Evolutionary conservation across 352 stramenopile species (phyloP).

Genomic region (Pythium phragmitis): DNA sequence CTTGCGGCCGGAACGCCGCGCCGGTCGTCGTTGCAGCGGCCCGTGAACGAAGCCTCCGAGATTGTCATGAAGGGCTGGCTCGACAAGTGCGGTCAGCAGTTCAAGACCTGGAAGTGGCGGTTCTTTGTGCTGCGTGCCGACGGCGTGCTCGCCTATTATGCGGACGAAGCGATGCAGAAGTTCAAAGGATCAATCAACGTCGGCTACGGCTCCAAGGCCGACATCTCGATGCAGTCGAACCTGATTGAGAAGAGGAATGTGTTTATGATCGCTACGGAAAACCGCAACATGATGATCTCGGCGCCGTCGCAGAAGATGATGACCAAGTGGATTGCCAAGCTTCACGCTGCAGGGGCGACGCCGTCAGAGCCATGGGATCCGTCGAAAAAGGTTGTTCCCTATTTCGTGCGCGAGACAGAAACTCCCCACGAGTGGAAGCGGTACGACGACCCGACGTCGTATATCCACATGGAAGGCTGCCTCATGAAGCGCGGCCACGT

Average conservation of each 20-base stretch:
- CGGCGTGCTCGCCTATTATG: conserved; percentile 81
- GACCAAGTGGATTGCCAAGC: conserved; percentile 80
- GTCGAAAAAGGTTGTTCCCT: conserved; percentile 80
- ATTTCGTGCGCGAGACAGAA: conserved; percentile 70
- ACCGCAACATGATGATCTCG: conserved; percentile 84
- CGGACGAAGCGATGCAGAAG: conserved; percentile 69
- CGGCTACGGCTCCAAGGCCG: conserved; percentile 57
- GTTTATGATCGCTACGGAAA: conserved; percentile 74
- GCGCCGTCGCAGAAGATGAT: conserved; percentile 70
- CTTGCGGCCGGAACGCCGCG: conserved; percentile 29
- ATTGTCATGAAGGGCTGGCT: conserved; percentile 86
- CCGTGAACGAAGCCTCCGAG: conserved; percentile 55
- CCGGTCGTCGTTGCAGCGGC: conserved; percentile 11
- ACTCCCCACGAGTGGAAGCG: conserved; percentile 82
- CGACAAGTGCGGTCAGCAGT: conserved; percentile 85
- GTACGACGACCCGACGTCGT: conserved; percentile 83
- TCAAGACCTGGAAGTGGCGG: conserved; percentile 90
- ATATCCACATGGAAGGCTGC: conserved; percentile 87
- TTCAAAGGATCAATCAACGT: conserved; percentile 82
- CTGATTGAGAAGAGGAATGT: conserved; percentile 79
- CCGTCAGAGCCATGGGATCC: conserved; percentile 74
- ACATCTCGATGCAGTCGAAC: conserved; percentile 85
- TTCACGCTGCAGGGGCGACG: conserved; percentile 68
- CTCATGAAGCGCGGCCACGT: conserved; percentile 81
- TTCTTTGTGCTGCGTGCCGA: conserved; percentile 86